Conservation (phyloP, 352 stramenopile species). For the Plasmopara halstedii region DNA sequence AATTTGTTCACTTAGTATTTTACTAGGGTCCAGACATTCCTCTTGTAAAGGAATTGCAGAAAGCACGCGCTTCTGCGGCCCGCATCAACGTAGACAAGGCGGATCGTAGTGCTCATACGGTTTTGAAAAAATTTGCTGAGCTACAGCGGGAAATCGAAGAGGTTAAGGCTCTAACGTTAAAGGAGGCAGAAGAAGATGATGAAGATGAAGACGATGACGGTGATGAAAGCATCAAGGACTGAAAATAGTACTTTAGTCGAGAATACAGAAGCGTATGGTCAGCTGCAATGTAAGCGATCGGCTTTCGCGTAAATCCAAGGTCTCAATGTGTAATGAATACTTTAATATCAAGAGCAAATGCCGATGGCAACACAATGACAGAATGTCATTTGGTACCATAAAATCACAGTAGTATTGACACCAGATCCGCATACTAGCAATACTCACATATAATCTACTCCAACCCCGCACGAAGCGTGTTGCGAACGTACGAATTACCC, state of each 20-base stretch:
- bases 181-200: constrained; percentile 46
- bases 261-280: too few species aligned
- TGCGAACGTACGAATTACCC: constrained; percentile 70
- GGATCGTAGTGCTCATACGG: constrained; percentile 52
- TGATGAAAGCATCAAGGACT: constrained; percentile 25
- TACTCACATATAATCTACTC: constrained; percentile 18
- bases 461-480: constrained; percentile 33
- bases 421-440: too few species aligned
- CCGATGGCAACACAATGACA: too few species aligned
- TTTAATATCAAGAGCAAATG: too few species aligned
- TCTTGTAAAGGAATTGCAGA: constrained; percentile 60
- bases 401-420: too few species aligned
- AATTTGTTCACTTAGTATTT: constrained; percentile 6
- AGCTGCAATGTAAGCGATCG: too few species aligned
- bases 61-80: constrained; percentile 37
- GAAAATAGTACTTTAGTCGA: constrained; percentile 4
- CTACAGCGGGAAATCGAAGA: constrained; percentile 60
- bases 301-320: too few species aligned
- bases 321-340: too few species aligned
- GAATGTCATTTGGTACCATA: too few species aligned
- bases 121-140: constrained; percentile 69
- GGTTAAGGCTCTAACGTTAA: constrained; percentile 45
- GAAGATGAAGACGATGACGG: constrained; percentile 23
- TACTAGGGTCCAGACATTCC: constrained; percentile 36
- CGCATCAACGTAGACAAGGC: constrained; percentile 62